Evolutionary conservation across 179 eudicot species (phyloP).

Genomic region (Drosera spatulata): DNA sequence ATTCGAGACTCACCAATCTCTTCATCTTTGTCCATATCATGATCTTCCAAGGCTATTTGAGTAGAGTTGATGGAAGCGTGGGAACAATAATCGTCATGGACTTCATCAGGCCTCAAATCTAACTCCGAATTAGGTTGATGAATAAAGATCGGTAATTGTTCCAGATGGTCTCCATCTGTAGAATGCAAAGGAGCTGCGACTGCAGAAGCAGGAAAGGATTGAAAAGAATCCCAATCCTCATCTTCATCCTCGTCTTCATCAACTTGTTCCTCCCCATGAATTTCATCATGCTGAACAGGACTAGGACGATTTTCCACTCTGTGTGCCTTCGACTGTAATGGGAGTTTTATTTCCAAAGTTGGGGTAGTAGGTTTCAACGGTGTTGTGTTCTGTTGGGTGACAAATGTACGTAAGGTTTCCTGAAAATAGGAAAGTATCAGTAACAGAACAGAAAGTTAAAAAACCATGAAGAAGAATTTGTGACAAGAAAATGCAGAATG

Average conservation of each 20-base stretch:
- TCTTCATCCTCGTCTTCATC: slow-evolving; percentile 28
- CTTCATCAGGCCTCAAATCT: no score
- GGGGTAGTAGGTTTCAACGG: slow-evolving; percentile 25
- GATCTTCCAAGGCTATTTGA: no score
- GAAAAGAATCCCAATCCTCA: slow-evolving; percentile 71
- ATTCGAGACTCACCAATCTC: no score
- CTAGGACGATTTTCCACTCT: slow-evolving; percentile 18
- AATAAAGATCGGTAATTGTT: no score
- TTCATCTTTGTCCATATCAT: no score
- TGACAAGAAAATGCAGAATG: neutral
- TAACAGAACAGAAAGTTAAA: neutral
- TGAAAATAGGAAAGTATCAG: slow-evolving; percentile 18
- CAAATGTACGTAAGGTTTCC: slow-evolving; percentile 91
- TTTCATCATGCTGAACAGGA: slow-evolving; percentile 15
- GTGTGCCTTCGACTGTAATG: slow-evolving; percentile 35
- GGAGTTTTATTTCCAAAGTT: slow-evolving; percentile 69
- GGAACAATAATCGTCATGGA: no score
- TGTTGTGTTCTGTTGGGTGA: slow-evolving; percentile 56
- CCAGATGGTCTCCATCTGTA: no score
- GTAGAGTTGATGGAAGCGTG: no score
- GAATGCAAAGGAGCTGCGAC: no score
- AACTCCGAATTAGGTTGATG: no score
- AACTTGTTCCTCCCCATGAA: no score
- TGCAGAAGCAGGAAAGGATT: no score
- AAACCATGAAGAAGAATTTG: neutral